These are phyloP conservation scores for Trametes pubescens DNA, from an alignment of 1,284 basidiomycete genomes.

Conservation along the genomic window DNA sequence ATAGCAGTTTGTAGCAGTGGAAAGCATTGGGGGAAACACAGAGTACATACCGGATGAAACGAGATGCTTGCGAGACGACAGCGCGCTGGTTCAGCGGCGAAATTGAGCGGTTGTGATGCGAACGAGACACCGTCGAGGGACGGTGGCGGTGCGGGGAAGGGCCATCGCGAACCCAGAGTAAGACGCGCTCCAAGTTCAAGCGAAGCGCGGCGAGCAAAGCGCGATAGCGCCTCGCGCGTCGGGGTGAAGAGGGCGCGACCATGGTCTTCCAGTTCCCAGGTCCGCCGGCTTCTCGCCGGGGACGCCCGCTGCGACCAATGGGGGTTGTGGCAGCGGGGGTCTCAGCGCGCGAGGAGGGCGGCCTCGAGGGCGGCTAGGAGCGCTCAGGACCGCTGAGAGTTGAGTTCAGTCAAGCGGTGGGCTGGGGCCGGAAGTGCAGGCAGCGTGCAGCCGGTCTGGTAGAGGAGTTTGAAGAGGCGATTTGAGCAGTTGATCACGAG, in stretches of 20 bases:
- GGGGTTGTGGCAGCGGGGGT: not conserved
- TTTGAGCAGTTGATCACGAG: not conserved
- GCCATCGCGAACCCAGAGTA: not conserved
- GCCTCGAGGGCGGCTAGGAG: not conserved
- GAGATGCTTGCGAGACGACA: not conserved
- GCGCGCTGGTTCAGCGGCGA: not conserved
- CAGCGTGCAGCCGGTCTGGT: not conserved
- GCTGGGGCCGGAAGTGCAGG: not conserved
- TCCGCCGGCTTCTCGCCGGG: constrained; percentile 24
- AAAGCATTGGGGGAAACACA: not conserved
- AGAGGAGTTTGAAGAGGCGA: not conserved
- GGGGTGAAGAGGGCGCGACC: constrained; percentile 5
- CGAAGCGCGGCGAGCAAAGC: not conserved
- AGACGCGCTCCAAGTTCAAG: too few species aligned
- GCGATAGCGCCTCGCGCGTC: constrained; percentile 9
- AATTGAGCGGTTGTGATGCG: not conserved
- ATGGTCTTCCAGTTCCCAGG: constrained; percentile 19
- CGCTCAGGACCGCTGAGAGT: not conserved
- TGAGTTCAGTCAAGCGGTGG: not conserved
- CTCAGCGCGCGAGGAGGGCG: not conserved
- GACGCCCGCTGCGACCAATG: not conserved
- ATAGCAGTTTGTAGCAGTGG: not conserved
- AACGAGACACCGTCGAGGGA: not conserved
- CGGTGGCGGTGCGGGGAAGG: constrained; percentile 3
- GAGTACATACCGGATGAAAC: not conserved